Evolutionary conservation across 1,284 basidiomycete species (phyloP).

Genomic region (Moniliella sp.): DNA sequence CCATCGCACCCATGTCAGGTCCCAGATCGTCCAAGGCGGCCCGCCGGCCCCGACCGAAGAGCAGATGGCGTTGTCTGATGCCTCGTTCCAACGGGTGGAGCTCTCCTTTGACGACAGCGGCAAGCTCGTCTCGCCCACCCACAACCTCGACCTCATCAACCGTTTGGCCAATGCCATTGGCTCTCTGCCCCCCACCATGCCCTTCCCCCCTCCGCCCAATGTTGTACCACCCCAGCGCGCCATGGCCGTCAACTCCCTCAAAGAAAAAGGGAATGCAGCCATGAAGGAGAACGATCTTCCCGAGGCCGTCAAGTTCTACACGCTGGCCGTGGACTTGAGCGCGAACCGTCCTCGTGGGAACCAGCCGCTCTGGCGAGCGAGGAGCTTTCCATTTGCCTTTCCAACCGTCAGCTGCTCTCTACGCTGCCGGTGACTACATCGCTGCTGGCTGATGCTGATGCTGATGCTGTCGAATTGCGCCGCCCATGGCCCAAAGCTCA

Average conservation of each 20-base stretch:
- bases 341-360: slow-evolving; percentile 71
- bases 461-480: slow-evolving; percentile 61
- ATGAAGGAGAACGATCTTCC: slow-evolving; percentile 39
- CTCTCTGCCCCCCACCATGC: slow-evolving; percentile 19
- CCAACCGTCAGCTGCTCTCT: slow-evolving; percentile 75
- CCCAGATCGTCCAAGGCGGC: too few relatives aligned
- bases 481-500: slow-evolving; percentile 83
- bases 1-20: too few relatives aligned
- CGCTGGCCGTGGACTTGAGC: slow-evolving; percentile 58
- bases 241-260: slow-evolving; percentile 24
- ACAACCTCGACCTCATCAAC: slow-evolving; percentile 26
- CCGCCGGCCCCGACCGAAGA: slow-evolving; percentile 20
- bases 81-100: slow-evolving; percentile 11
- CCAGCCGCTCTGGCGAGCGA: slow-evolving; percentile 58
- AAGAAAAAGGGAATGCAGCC: slow-evolving; percentile 25
- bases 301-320: slow-evolving; percentile 64
- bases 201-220: slow-evolving; percentile 28
- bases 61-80: slow-evolving; percentile 20
- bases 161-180: slow-evolving; percentile 22
- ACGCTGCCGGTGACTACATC: slow-evolving; percentile 53
- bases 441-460: slow-evolving; percentile 78
- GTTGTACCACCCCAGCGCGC: slow-evolving; percentile 23
- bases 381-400: slow-evolving; percentile 66
- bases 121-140: slow-evolving; percentile 7
- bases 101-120: slow-evolving; percentile 10